Conservation (phyloP, 345 rosid species). For the Eucalyptus curtisii region DNA sequence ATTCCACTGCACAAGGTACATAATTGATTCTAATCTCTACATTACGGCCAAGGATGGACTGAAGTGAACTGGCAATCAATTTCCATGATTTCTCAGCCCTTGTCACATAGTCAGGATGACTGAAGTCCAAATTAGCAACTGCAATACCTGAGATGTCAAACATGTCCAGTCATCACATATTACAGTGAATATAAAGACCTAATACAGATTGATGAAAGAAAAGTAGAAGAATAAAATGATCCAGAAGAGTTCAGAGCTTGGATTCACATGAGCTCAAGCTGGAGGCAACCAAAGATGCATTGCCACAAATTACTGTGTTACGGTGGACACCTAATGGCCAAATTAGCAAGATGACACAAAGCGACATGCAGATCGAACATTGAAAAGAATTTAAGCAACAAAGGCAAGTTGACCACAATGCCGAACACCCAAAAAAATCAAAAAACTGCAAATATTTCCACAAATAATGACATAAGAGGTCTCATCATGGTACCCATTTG, state of each 20-base stretch:
- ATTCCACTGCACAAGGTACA: slow-evolving; percentile 26
- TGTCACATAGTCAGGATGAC: slow-evolving; percentile 36
- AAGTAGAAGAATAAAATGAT: background rate
- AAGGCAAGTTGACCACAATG: background rate
- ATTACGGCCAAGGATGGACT: slow-evolving; percentile 65
- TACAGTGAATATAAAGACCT: background rate
- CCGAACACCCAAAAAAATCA: background rate
- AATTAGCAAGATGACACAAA: background rate
- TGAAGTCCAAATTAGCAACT: slow-evolving; percentile 66
- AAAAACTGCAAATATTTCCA: background rate
- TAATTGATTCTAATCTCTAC: slow-evolving; percentile 78
- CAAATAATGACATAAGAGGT: background rate
- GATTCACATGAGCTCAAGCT: background rate
- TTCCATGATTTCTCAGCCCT: slow-evolving; percentile 97
- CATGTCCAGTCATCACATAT: background rate
- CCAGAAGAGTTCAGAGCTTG: background rate
- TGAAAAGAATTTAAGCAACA: background rate
- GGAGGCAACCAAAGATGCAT: background rate
- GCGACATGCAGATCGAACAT: background rate
- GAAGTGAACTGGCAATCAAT: slow-evolving; percentile 74
- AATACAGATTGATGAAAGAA: no score
- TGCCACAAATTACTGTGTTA: background rate
- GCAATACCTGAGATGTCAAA: slow-evolving; percentile 40
- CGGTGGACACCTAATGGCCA: background rate
- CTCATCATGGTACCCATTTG: background rate